Evolutionary conservation across 2,329 filamentous ascomycete genomes (phyloP).

Genomic region (Penicillium sumatraense): DNA sequence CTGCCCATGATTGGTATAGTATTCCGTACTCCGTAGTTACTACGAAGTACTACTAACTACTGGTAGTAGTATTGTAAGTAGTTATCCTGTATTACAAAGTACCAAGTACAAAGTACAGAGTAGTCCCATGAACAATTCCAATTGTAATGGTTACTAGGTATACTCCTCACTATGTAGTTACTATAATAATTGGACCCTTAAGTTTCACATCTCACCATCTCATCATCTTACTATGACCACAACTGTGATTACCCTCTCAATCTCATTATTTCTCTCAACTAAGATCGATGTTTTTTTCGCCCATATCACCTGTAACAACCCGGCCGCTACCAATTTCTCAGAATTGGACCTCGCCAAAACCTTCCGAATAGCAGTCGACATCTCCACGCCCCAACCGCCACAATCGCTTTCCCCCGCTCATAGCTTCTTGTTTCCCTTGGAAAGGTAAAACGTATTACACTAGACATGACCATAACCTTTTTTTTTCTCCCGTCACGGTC

Average conservation of each 20-base stretch:
- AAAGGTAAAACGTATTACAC: slow-evolving; percentile 59
- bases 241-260: no score
- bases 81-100: no score
- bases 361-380: slow-evolving; percentile 9
- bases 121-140: no score
- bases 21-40: neutral
- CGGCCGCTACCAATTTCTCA: neutral
- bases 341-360: slow-evolving; percentile 8
- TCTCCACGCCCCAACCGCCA: slow-evolving; percentile 11
- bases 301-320: neutral
- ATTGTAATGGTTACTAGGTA: no score
- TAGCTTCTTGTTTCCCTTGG: slow-evolving; percentile 44
- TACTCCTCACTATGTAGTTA: no score
- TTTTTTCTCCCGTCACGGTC: neutral
- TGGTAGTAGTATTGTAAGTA: no score
- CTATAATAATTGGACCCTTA: no score
- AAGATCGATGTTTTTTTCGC: neutral
- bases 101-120: no score
- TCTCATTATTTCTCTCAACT: neutral
- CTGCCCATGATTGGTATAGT: neutral
- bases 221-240: no score
- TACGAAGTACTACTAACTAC: no score
- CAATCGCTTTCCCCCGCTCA: slow-evolving; percentile 3
- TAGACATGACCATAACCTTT: slow-evolving; percentile 51
- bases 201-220: no score